A percentile compares a stretch with the other conserved stretches of the same genome.
Conservation (phyloP, 1,284 basidiomycete species). For the Mycocalia duriaeana region DNA sequence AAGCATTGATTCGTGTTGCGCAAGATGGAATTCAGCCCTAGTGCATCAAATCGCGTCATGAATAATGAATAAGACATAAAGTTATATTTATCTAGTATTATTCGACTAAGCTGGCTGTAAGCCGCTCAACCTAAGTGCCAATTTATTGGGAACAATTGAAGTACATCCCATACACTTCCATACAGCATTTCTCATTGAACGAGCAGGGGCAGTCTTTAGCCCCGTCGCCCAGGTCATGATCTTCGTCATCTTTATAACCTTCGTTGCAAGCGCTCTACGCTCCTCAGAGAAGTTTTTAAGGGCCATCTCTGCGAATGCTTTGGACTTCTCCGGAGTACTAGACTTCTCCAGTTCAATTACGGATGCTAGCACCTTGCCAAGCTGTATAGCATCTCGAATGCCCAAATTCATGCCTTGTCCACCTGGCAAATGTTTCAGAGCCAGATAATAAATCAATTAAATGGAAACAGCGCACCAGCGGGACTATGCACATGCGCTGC, state of each 20-base stretch:
- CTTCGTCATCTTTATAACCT: not conserved
- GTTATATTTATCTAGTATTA: too few relatives aligned
- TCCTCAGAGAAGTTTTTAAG: not conserved
- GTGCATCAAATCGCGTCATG: too few relatives aligned
- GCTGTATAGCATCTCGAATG: not conserved
- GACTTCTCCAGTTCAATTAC: not conserved
- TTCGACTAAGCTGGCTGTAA: too few relatives aligned
- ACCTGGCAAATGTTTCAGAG: not conserved
- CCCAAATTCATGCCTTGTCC: conserved; percentile 1
- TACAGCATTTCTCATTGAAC: not conserved
- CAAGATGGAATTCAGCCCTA: too few relatives aligned
- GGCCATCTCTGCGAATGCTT: not conserved
- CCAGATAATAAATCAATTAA: not conserved
- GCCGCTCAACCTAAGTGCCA: not conserved
- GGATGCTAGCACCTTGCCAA: not conserved
- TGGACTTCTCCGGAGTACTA: not conserved
- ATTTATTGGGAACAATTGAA: not conserved
- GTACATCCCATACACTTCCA: not conserved
- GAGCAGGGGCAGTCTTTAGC: not conserved
- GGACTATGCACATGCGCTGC: not conserved
- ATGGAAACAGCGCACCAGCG: not conserved
- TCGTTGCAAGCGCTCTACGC: not conserved
- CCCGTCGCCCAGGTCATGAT: not conserved
- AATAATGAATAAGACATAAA: too few relatives aligned
- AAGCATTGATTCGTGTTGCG: too few relatives aligned